Conservation (phyloP, 2,329 filamentous ascomycete genomes). For the Rachicladosporium sp. region DNA sequence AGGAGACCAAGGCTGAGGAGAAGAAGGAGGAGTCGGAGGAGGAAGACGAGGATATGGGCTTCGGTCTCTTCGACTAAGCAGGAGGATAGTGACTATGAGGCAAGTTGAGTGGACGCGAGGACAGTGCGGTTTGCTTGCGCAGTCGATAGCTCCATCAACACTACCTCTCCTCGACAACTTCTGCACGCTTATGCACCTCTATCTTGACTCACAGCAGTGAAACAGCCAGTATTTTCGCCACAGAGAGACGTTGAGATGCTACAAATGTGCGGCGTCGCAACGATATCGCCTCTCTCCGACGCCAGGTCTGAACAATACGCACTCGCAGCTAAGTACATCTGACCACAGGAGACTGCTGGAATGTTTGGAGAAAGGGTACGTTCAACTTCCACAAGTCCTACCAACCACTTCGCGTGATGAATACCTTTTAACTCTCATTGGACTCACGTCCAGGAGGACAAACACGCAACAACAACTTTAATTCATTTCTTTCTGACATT, state of each 20-base stretch:
- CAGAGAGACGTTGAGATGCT: too few species aligned
- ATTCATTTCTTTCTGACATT: slow-evolving; percentile 65
- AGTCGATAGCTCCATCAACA: too few species aligned
- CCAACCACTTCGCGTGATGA: slow-evolving; percentile 42
- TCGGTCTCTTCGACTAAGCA: slow-evolving; percentile 43
- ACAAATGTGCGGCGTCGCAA: too few species aligned
- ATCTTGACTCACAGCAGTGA: too few species aligned
- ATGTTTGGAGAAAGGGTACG: slow-evolving; percentile 23
- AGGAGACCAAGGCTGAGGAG: slow-evolving; percentile 42
- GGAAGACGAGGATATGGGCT: slow-evolving; percentile 44
- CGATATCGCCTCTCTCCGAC: too few species aligned
- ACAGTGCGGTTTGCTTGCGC: too few species aligned
- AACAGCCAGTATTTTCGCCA: too few species aligned
- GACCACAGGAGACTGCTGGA: too few species aligned
- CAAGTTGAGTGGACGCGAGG: slow-evolving; percentile 11
- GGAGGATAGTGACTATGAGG: slow-evolving; percentile 19
- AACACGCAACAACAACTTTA: slow-evolving; percentile 52
- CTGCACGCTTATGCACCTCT: too few species aligned
- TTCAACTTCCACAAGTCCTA: slow-evolving; percentile 6
- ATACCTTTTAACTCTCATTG: slow-evolving; percentile 54
- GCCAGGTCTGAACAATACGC: too few species aligned
- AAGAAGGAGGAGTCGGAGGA: slow-evolving; percentile 52
- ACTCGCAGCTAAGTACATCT: too few species aligned
- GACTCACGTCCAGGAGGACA: slow-evolving; percentile 42
- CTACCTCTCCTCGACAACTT: too few species aligned